Percentiles rank a stretch among this genome's conserved stretches.
phyloP scores from a whole-genome alignment of 306 rosid species.

The Senna tora region DNA sequence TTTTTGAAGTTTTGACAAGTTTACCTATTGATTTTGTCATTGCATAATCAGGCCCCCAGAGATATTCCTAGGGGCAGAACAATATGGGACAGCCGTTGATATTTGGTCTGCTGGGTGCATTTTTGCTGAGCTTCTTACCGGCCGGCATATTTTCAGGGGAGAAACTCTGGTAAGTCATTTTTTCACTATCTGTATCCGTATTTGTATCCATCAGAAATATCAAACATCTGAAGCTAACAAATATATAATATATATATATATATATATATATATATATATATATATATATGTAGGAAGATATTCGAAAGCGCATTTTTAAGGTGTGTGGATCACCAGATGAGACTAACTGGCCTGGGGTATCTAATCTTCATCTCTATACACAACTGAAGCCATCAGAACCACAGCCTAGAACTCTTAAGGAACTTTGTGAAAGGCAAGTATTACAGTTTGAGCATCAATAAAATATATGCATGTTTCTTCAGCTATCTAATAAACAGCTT shows the following conservation, averaged over 20 bases:
- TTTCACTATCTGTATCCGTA: too few relatives aligned
- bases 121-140: constrained; percentile 68
- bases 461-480: background rate
- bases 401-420: constrained; percentile 62
- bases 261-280: too few relatives aligned
- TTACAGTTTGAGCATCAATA: constrained; percentile 12
- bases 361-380: constrained; percentile 56
- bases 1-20: background rate
- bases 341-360: constrained; percentile 67
- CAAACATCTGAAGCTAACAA: too few relatives aligned
- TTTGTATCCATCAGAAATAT: too few relatives aligned
- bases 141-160: constrained; percentile 65
- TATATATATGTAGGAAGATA: too few relatives aligned
- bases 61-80: constrained; percentile 68
- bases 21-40: constrained; percentile 14
- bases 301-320: constrained; percentile 52
- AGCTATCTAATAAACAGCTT: background rate
- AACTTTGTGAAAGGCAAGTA: constrained; percentile 57
- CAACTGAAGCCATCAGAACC: constrained; percentile 62
- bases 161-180: constrained; percentile 55
- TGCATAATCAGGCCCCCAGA: constrained; percentile 63
- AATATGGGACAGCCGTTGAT: constrained; percentile 72
- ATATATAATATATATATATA: too few relatives aligned
- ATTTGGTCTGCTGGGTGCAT: constrained; percentile 82
- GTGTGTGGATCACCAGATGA: constrained; percentile 73